Percentiles rank a stretch among this genome's conserved stretches.
Conservation (phyloP, 331 rosid genomes). For the Arachis monticola region DNA sequence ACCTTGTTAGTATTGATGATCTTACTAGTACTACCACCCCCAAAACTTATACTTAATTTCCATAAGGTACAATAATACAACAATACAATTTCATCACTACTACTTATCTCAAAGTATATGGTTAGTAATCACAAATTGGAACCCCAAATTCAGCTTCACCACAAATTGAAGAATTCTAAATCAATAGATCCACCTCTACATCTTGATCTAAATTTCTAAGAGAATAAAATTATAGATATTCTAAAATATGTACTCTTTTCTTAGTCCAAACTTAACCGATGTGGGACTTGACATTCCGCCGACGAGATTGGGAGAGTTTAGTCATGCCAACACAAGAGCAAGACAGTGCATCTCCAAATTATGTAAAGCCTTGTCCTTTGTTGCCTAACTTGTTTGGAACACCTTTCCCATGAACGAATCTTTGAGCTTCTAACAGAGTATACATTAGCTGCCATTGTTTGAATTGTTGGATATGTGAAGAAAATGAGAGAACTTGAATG, state of each 20-base stretch:
- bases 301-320: constrained; percentile 21
- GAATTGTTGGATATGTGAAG: neutral
- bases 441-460: constrained; percentile 53
- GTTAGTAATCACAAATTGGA: constrained; percentile 5
- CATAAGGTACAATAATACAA: neutral
- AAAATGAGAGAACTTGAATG: neutral
- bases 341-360: constrained; percentile 86
- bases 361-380: constrained; percentile 82
- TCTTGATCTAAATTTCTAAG: too few species aligned
- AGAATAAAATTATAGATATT: too few species aligned
- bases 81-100: neutral
- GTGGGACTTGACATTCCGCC: too few species aligned
- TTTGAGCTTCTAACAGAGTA: constrained; percentile 57
- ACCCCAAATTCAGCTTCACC: constrained; percentile 23
- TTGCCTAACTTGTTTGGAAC: constrained; percentile 72
- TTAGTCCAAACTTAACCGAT: too few species aligned
- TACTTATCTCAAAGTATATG: neutral
- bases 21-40: neutral
- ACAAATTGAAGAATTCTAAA: too few species aligned
- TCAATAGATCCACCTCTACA: too few species aligned
- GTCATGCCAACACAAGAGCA: constrained; percentile 80
- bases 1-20: constrained; percentile 26
- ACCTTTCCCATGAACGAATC: constrained; percentile 56
- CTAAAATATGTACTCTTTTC: too few species aligned
- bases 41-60: constrained; percentile 2